Evolutionary conservation across 2,329 filamentous ascomycete species (phyloP).

Genomic region (Beauveria scarabaeidicola): DNA sequence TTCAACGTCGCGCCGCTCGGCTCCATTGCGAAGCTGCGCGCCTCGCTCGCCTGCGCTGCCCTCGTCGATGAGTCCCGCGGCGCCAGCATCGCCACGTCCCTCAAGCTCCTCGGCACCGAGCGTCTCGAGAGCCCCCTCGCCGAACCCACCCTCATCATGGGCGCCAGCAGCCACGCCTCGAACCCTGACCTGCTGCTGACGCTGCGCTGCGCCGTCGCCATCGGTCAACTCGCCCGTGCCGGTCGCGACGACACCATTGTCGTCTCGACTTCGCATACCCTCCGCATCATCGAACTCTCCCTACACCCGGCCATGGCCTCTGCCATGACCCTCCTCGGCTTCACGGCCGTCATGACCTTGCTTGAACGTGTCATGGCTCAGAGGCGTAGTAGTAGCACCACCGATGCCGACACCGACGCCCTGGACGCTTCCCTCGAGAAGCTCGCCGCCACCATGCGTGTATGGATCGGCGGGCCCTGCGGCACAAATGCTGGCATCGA

Average conservation of each 20-base stretch:
- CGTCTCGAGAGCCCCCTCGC: slow-evolving; percentile 18
- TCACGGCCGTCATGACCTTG: slow-evolving; percentile 49
- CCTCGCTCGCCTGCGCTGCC: slow-evolving; percentile 50
- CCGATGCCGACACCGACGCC: slow-evolving; percentile 30
- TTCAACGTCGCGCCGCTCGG: slow-evolving; percentile 67
- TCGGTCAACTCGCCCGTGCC: slow-evolving; percentile 45
- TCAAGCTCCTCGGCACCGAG: slow-evolving; percentile 38
- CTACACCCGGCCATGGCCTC: slow-evolving; percentile 32
- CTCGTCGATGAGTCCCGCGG: slow-evolving; percentile 46
- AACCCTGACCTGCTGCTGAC: slow-evolving; percentile 48
- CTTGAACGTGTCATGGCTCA: slow-evolving; percentile 45
- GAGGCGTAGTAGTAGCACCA: slow-evolving; percentile 19
- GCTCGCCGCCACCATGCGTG: slow-evolving; percentile 47
- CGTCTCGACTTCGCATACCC: slow-evolving; percentile 30
- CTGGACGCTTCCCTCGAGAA: slow-evolving; percentile 44
- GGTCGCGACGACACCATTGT: slow-evolving; percentile 23
- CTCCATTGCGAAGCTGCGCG: slow-evolving; percentile 59
- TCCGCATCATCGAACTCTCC: slow-evolving; percentile 42
- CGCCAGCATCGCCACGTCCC: slow-evolving; percentile 46
- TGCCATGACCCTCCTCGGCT: slow-evolving; percentile 49
- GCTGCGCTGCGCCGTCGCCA: slow-evolving; percentile 50
- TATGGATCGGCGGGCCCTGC: slow-evolving; percentile 50
- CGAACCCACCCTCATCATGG: slow-evolving; percentile 34
- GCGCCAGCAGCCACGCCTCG: slow-evolving; percentile 31
- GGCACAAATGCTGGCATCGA: slow-evolving; percentile 45